These are phyloP conservation scores for Calonectria hongkongensis DNA, from an alignment of 2,329 filamentous ascomycete species.

Conservation along the genomic window DNA sequence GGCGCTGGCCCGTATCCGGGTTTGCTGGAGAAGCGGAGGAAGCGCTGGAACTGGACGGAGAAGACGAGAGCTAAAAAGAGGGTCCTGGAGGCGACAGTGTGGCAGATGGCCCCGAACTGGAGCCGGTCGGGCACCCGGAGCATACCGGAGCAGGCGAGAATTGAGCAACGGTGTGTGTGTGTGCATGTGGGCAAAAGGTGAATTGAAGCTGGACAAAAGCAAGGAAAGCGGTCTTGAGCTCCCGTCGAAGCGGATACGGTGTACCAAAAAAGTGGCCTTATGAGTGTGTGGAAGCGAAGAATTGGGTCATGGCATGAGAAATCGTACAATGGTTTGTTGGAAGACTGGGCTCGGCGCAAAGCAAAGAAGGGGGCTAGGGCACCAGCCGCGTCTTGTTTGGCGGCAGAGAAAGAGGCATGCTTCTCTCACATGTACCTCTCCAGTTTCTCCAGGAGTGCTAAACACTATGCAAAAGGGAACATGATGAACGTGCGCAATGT, in stretches of 20 bases:
- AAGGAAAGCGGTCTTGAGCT: constrained; percentile 20
- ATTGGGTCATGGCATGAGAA: background rate
- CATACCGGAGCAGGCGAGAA: constrained; percentile 47
- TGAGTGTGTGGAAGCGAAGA: constrained; percentile 6
- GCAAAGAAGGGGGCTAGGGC: background rate
- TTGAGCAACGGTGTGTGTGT: constrained; percentile 32
- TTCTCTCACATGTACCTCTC: constrained; percentile 28
- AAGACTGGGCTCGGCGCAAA: background rate
- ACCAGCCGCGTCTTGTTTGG: background rate
- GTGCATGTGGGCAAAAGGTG: constrained; percentile 31
- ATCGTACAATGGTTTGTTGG: background rate
- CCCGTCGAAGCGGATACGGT: constrained; percentile 15
- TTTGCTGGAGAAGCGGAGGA: constrained; percentile 44
- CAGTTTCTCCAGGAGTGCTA: constrained; percentile 22
- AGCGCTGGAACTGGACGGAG: constrained; percentile 26
- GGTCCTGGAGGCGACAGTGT: constrained; percentile 38
- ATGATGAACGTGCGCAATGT: constrained; percentile 1
- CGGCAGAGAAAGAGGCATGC: background rate
- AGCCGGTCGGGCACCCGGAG: constrained; percentile 46
- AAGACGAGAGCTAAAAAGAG: constrained; percentile 38
- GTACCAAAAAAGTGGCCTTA: constrained; percentile 9
- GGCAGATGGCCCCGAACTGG: constrained; percentile 40
- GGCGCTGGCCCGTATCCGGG: too few species aligned
- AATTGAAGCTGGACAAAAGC: constrained; percentile 38
- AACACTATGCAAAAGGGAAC: constrained; percentile 2